A percentile compares a stretch with the other conserved stretches of the same genome.
phyloP scores from a whole-genome alignment of 2,329 filamentous ascomycete species.

The Penicillium sp. region DNA sequence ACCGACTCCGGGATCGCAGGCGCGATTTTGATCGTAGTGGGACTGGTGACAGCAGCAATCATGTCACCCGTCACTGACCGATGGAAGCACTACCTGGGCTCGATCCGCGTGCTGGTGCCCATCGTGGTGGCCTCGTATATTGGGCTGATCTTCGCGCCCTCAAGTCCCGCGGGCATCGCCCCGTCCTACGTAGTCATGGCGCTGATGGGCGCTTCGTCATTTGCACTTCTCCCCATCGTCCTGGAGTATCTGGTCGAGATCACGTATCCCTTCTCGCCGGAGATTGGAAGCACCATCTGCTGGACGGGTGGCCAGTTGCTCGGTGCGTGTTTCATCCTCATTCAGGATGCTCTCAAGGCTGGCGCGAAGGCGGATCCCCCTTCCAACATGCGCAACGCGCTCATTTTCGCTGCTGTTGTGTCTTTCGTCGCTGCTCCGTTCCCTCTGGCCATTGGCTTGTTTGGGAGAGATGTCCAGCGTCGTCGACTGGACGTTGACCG shows the following conservation, averaged over 20 bases:
- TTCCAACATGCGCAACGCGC: conserved; percentile 67
- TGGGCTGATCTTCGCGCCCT: conserved; percentile 75
- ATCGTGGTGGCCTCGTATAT: conserved; percentile 73
- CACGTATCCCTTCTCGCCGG: conserved; percentile 80
- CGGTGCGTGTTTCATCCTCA: conserved; percentile 79
- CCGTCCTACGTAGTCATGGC: conserved; percentile 72
- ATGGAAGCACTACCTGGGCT: conserved; percentile 72
- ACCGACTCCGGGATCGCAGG: conserved; percentile 86
- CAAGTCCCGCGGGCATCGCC: conserved; percentile 47
- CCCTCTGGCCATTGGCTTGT: conserved; percentile 67
- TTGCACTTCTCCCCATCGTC: conserved; percentile 76
- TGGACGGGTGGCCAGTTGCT: conserved; percentile 86
- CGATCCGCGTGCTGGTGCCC: conserved; percentile 72
- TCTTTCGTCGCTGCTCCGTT: conserved; percentile 64
- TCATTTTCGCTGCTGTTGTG: conserved; percentile 77
- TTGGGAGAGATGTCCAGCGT: conserved; percentile 55
- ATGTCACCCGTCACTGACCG: conserved; percentile 79
- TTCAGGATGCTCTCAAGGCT: conserved; percentile 69
- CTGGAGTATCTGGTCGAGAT: conserved; percentile 86
- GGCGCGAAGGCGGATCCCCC: conserved; percentile 57
- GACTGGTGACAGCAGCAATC: conserved; percentile 73
- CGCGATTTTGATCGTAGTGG: conserved; percentile 83
- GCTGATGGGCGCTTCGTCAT: conserved; percentile 74
- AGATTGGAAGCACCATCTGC: conserved; percentile 76
- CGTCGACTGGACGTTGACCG: conserved; percentile 43